A percentile compares a stretch with the other conserved stretches of the same genome.
Conservation (phyloP, 768 basidiomycete genomes). For the Boletus sp. region DNA sequence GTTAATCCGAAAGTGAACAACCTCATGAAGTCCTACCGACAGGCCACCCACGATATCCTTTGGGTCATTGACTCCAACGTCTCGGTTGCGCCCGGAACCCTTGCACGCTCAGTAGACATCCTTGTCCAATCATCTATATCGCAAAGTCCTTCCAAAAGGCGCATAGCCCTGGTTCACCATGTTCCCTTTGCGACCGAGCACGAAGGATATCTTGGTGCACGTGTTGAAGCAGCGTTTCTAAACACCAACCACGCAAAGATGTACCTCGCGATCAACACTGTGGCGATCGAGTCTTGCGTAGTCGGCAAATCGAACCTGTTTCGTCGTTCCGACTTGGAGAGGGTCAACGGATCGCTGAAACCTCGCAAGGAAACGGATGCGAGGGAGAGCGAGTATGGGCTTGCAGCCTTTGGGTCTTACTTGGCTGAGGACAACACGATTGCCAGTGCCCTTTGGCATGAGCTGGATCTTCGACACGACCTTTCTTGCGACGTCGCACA, state of each 20-base stretch:
- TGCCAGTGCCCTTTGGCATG: constrained; percentile 88
- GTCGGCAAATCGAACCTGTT: constrained; percentile 97
- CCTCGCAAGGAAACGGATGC: constrained; percentile 34
- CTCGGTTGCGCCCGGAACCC: constrained; percentile 69
- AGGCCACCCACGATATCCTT: constrained; percentile 83
- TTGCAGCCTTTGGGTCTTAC: constrained; percentile 82
- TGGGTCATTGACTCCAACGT: constrained; percentile 99
- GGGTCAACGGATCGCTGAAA: constrained; percentile 64
- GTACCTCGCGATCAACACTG: constrained; percentile 91
- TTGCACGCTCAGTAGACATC: constrained; percentile 83
- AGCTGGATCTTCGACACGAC: constrained; percentile 83
- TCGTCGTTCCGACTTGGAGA: constrained; percentile 83
- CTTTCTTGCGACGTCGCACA: constrained; percentile 88
- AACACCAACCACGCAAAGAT: constrained; percentile 98
- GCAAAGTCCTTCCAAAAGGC: constrained; percentile 34
- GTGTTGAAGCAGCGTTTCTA: constrained; percentile 89
- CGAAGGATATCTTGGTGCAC: constrained; percentile 69
- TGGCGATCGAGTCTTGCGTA: constrained; percentile 91
- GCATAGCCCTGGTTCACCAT: constrained; percentile 90
- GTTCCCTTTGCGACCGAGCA: constrained; percentile 85
- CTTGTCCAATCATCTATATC: constrained; percentile 48
- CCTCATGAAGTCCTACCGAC: constrained; percentile 77
- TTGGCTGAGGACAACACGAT: constrained; percentile 99
- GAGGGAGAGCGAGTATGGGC: constrained; percentile 42
- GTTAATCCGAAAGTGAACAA: constrained; percentile 99